A percentile compares a stretch with the other conserved stretches of the same genome.
Evolutionary conservation across 805 yeast genomes (phyloP).

Genomic region (Metschnikowia bowlesiae): DNA sequence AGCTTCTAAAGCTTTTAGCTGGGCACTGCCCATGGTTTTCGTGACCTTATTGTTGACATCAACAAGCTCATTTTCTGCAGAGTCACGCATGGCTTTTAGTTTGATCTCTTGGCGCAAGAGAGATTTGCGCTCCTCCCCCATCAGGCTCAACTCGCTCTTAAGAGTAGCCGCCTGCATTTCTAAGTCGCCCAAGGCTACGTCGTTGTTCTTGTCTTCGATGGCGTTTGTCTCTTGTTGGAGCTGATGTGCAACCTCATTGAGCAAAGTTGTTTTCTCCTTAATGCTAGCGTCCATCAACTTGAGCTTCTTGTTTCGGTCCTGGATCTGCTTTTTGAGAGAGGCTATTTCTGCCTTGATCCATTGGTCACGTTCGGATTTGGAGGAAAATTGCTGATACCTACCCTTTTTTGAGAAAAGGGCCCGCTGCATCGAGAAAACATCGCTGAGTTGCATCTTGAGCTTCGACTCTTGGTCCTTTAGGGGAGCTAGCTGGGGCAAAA

Average conservation of each 20-base stretch:
- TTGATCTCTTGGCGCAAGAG: slow-evolving; percentile 80
- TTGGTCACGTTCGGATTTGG: slow-evolving; percentile 54
- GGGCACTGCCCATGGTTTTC: slow-evolving; percentile 71
- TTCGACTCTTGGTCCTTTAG: slow-evolving; percentile 38
- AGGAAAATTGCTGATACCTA: slow-evolving; percentile 54
- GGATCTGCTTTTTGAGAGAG: slow-evolving; percentile 22
- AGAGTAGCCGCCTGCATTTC: slow-evolving; percentile 36
- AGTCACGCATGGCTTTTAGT: slow-evolving; percentile 50
- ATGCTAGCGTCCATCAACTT: background rate
- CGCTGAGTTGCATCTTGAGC: slow-evolving; percentile 35
- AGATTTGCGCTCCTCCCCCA: slow-evolving; percentile 63
- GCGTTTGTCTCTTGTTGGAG: slow-evolving; percentile 2
- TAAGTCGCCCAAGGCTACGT: slow-evolving; percentile 6
- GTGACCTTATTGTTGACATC: slow-evolving; percentile 56
- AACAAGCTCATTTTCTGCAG: slow-evolving; percentile 51
- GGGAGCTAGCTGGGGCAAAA: slow-evolving; percentile 23
- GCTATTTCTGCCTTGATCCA: slow-evolving; percentile 60
- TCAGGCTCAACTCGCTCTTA: slow-evolving; percentile 38
- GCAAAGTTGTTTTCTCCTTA: slow-evolving; percentile 20
- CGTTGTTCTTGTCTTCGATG: slow-evolving; percentile 3
- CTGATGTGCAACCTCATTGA: slow-evolving; percentile 8
- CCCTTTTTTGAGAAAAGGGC: slow-evolving; percentile 66
- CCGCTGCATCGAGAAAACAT: slow-evolving; percentile 51
- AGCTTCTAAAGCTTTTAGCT: slow-evolving; percentile 64
- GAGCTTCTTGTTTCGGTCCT: slow-evolving; percentile 2